Conservation (phyloP, 345 rosid species). For the Carallia brachiata region DNA sequence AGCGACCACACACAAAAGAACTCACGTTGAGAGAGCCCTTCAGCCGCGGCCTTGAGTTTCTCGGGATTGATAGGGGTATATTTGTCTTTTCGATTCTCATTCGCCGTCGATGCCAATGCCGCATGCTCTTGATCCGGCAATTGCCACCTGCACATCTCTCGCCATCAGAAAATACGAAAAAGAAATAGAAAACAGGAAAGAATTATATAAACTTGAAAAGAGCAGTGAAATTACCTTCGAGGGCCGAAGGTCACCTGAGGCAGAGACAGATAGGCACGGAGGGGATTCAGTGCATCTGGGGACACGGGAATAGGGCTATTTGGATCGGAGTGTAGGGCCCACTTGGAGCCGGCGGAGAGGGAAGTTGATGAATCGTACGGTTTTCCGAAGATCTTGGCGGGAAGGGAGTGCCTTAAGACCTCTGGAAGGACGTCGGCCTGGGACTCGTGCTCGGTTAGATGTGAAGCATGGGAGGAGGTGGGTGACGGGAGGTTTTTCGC, state of each 20-base stretch:
- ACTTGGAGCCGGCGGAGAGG: conserved; percentile 66
- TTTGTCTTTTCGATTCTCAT: conserved; percentile 66
- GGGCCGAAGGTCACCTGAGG: conserved; percentile 95
- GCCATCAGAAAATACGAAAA: conserved; percentile 1
- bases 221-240: conserved; percentile 47
- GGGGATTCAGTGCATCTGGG: conserved; percentile 72
- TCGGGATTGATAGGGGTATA: conserved; percentile 56
- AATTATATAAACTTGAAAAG: not conserved
- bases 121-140: conserved; percentile 50
- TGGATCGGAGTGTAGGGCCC: conserved; percentile 51
- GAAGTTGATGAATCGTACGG: conserved; percentile 59
- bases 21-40: conserved; percentile 69
- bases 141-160: conserved; percentile 59
- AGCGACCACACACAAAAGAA: not conserved
- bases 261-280: conserved; percentile 70
- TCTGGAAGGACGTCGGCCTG: conserved; percentile 84
- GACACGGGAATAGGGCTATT: conserved; percentile 34
- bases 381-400: conserved; percentile 47
- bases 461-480: not conserved
- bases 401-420: conserved; percentile 82
- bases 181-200: not conserved
- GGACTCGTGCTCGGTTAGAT: conserved; percentile 16
- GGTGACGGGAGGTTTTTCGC: conserved; percentile 22
- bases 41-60: conserved; percentile 82
- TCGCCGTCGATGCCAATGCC: conserved; percentile 69